phyloP scores from a whole-genome alignment of 495 filamentous ascomycete genomes.

The Monascus purpureus region DNA sequence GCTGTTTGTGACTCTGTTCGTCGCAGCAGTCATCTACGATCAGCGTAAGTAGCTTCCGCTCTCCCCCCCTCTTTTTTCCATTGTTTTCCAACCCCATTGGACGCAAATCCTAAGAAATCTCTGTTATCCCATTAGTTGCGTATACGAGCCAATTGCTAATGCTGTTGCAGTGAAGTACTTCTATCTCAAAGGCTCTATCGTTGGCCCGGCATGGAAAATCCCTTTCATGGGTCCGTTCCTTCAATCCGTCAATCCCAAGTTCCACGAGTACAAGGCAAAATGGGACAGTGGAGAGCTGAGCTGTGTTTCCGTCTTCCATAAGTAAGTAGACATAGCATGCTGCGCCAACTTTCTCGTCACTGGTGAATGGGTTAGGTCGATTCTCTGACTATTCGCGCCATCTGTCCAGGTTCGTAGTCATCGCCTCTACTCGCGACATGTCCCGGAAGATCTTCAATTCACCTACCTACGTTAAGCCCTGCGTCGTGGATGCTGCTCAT shows the following conservation, averaged over 20 bases:
- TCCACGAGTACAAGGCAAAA: constrained; percentile 79
- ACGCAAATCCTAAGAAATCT: too few relatives aligned
- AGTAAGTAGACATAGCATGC: constrained; percentile 43
- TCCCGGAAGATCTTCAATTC: constrained; percentile 97
- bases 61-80: too few relatives aligned
- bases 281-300: constrained; percentile 84
- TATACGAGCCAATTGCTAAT: constrained; percentile 1
- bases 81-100: too few relatives aligned
- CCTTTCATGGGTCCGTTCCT: constrained; percentile 96
- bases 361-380: not conserved
- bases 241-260: constrained; percentile 81
- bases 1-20: constrained; percentile 48
- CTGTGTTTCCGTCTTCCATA: constrained; percentile 98
- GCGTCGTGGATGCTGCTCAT: constrained; percentile 88
- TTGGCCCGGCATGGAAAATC: constrained; percentile 68
- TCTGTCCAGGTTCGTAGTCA: constrained; percentile 77
- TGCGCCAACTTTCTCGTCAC: not conserved
- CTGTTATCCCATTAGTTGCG: too few relatives aligned
- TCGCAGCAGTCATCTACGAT: constrained; percentile 66
- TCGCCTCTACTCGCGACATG: constrained; percentile 91
- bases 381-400: constrained; percentile 1
- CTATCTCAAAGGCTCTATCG: constrained; percentile 71
- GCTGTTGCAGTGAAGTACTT: constrained; percentile 60
- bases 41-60: constrained; percentile 47
- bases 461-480: constrained; percentile 83